Evolutionary conservation across 2,329 filamentous ascomycete species (phyloP).

Genomic region (Xylaria sp.): DNA sequence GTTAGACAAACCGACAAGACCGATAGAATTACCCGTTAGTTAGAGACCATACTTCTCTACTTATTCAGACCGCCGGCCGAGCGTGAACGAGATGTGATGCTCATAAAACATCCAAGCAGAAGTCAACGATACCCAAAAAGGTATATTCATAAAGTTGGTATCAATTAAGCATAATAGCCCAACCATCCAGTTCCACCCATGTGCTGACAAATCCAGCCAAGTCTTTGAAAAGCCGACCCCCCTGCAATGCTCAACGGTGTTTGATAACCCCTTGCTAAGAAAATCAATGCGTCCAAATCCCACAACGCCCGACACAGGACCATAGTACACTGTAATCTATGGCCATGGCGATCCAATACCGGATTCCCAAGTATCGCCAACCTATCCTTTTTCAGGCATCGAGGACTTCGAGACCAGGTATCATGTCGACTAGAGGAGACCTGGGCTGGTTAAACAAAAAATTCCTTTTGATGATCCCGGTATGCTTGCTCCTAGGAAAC

Average conservation of each 20-base stretch:
- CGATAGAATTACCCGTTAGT: too few species aligned
- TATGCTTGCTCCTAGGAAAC: constrained; percentile 36
- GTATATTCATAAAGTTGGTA: constrained; percentile 19
- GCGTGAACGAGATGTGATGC: not conserved
- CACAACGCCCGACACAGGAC: constrained; percentile 33
- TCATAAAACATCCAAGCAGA: not conserved
- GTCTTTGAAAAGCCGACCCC: not conserved
- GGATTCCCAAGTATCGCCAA: constrained; percentile 24
- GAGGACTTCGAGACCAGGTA: constrained; percentile 28
- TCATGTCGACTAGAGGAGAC: constrained; percentile 14
- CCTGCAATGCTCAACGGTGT: constrained; percentile 1
- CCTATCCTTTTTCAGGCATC: constrained; percentile 18
- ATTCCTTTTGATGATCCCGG: constrained; percentile 33
- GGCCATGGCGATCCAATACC: constrained; percentile 21
- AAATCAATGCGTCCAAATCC: constrained; percentile 25
- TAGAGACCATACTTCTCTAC: not conserved
- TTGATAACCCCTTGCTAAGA: constrained; percentile 5
- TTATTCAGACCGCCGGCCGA: not conserved
- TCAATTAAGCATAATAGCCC: constrained; percentile 16
- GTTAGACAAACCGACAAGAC: too few species aligned
- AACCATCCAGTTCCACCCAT: constrained; percentile 9
- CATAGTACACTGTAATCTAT: constrained; percentile 30
- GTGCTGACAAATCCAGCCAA: constrained; percentile 7
- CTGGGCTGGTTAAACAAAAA: constrained; percentile 22
- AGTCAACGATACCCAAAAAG: constrained; percentile 15